These are phyloP conservation scores for Colletotrichum tamarilloi DNA, from an alignment of 2,329 filamentous ascomycete species.

Conservation along the genomic window DNA sequence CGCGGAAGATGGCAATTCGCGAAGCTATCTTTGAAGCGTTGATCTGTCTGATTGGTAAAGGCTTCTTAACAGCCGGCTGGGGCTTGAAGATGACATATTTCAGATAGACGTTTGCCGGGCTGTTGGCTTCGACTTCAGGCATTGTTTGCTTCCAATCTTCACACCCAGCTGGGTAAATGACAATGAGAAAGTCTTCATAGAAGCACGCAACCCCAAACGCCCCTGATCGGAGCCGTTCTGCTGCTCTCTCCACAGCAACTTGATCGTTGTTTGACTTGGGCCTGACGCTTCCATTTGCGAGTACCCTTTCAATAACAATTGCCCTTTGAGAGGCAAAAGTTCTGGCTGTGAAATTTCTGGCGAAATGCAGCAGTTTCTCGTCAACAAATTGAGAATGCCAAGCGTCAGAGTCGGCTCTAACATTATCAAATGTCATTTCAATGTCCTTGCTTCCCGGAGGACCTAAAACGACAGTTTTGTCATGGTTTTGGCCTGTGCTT, in stretches of 20 bases:
- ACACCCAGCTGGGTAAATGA: slow-evolving; percentile 52
- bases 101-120: slow-evolving; percentile 39
- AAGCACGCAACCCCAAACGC: slow-evolving; percentile 50
- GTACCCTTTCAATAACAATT: slow-evolving; percentile 1
- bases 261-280: slow-evolving; percentile 8
- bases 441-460: slow-evolving; percentile 14
- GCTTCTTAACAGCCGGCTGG: slow-evolving; percentile 7
- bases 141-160: slow-evolving; percentile 45
- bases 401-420: slow-evolving; percentile 11
- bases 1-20: slow-evolving; percentile 38
- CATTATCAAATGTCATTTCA: slow-evolving; percentile 30
- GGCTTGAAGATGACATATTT: slow-evolving; percentile 52
- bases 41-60: background rate
- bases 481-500: slow-evolving; percentile 3
- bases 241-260: slow-evolving; percentile 41
- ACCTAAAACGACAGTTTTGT: slow-evolving; percentile 28
- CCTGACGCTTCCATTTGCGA: slow-evolving; percentile 35
- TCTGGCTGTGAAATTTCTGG: slow-evolving; percentile 47
- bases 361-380: slow-evolving; percentile 44
- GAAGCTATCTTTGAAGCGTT: background rate
- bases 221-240: slow-evolving; percentile 48
- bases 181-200: slow-evolving; percentile 46
- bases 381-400: slow-evolving; percentile 44
- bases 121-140: slow-evolving; percentile 35
- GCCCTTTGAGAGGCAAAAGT: slow-evolving; percentile 41